Conservation (phyloP, 1,284 basidiomycete species). For the Apiotrichum siamense region DNA sequence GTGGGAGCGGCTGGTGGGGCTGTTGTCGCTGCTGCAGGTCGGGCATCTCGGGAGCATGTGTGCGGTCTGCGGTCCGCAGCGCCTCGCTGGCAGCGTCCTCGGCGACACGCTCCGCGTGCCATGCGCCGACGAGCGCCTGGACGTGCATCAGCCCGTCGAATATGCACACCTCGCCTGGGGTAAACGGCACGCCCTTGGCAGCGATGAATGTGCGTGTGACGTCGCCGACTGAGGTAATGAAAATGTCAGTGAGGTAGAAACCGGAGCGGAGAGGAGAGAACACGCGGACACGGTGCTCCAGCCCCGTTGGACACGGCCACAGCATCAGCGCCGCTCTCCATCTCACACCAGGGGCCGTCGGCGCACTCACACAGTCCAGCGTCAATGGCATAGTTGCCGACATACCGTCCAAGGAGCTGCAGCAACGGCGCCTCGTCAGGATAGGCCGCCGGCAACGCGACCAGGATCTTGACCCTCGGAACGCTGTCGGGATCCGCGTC, state of each 20-base stretch:
- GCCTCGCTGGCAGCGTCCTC: conserved; percentile 57
- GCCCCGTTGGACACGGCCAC: too few species aligned
- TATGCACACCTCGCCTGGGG: conserved; percentile 67
- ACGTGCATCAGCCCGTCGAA: conserved; percentile 81
- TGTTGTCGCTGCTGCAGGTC: too few species aligned
- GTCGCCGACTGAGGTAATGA: conserved; percentile 53
- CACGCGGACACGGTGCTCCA: too few species aligned
- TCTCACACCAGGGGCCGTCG: neutral
- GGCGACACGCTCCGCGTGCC: conserved; percentile 64
- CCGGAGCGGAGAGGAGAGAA: too few species aligned
- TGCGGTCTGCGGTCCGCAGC: conserved; percentile 38
- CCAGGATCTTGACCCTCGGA: conserved; percentile 56
- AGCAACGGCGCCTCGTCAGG: conserved; percentile 70
- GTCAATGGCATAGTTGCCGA: conserved; percentile 58
- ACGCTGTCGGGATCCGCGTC: conserved; percentile 52
- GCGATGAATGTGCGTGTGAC: conserved; percentile 78
- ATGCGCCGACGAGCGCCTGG: conserved; percentile 59
- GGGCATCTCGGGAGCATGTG: neutral
- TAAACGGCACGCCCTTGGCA: conserved; percentile 65
- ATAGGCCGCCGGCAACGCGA: conserved; percentile 67
- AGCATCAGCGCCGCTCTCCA: too few species aligned
- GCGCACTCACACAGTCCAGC: conserved; percentile 38
- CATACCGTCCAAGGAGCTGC: conserved; percentile 76
- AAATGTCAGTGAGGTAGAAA: neutral
- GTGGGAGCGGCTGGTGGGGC: too few species aligned